phyloP scores from a whole-genome alignment of 2,329 filamentous ascomycete genomes.

The Diaporthe sp. region DNA sequence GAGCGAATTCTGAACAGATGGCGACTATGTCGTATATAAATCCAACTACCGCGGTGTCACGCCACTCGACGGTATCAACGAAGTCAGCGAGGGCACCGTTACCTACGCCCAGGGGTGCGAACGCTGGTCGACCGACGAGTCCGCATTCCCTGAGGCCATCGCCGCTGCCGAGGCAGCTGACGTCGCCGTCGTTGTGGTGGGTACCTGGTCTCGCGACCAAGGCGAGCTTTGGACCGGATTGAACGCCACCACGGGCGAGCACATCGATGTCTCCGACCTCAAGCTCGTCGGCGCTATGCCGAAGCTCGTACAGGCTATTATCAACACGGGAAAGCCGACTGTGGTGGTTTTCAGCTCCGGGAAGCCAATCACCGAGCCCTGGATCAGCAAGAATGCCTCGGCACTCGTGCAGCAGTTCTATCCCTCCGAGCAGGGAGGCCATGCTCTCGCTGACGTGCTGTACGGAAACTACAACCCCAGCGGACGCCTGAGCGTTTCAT shows the following conservation, averaged over 20 bases:
- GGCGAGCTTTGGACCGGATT: constrained; percentile 77
- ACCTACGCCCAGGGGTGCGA: constrained; percentile 80
- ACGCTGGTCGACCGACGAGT: constrained; percentile 79
- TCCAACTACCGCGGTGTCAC: constrained; percentile 77
- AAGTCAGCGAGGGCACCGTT: constrained; percentile 70
- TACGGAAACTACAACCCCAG: constrained; percentile 76
- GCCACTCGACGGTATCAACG: constrained; percentile 77
- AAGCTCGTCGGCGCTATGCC: constrained; percentile 80
- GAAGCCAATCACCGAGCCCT: constrained; percentile 80
- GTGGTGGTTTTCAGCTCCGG: constrained; percentile 78
- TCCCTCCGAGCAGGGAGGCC: constrained; percentile 76
- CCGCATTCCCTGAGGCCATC: constrained; percentile 77
- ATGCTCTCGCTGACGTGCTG: constrained; percentile 76
- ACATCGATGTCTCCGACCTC: constrained; percentile 75
- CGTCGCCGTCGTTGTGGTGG: constrained; percentile 80
- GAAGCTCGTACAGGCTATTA: constrained; percentile 75
- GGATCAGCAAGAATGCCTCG: constrained; percentile 76
- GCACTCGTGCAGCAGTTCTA: constrained; percentile 83
- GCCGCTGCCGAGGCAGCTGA: constrained; percentile 75
- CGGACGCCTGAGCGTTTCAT: constrained; percentile 76
- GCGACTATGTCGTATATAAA: constrained; percentile 79
- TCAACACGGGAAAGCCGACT: constrained; percentile 76
- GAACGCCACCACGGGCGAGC: constrained; percentile 82
- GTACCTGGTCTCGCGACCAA: constrained; percentile 83
- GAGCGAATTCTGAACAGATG: constrained; percentile 62